Evolutionary conservation across 2,329 filamentous ascomycete genomes (phyloP).

Genomic region (Alternaria sp.): DNA sequence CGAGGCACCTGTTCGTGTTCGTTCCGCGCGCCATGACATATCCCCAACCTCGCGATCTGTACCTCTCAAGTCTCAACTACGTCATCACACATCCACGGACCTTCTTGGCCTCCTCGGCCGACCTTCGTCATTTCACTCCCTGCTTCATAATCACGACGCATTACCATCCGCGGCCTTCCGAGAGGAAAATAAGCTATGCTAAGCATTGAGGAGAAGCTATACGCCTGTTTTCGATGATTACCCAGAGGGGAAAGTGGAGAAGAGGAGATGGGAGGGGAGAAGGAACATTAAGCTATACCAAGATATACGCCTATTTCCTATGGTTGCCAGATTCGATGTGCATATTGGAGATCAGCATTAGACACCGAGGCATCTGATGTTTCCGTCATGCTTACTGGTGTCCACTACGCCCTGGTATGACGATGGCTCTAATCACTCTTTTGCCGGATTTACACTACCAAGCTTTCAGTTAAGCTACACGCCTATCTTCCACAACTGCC

Average conservation of each 20-base stretch:
- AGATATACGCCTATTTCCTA: background rate
- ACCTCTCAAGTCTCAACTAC: background rate
- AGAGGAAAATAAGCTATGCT: background rate
- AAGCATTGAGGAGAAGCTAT: conserved; percentile 9
- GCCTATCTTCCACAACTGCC: conserved; percentile 9
- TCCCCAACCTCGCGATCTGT: background rate
- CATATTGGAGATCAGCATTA: background rate
- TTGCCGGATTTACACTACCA: background rate
- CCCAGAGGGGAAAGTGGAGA: background rate
- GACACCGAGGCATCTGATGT: background rate
- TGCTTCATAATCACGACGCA: background rate
- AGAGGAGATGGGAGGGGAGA: background rate
- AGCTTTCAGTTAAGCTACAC: conserved; percentile 6
- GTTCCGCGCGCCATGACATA: background rate
- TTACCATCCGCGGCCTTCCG: background rate
- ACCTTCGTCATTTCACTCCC: background rate
- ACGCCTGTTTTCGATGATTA: conserved; percentile 7
- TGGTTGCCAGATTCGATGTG: background rate
- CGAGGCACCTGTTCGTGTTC: background rate
- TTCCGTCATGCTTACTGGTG: too few relatives aligned
- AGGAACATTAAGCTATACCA: background rate
- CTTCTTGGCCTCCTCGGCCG: background rate
- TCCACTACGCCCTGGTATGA: background rate
- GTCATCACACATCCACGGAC: background rate
- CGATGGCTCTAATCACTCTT: background rate